Base-by-base conservation (phyloP, 2,329 filamentous ascomycete species). In the Fusarium denticulatum region DNA sequence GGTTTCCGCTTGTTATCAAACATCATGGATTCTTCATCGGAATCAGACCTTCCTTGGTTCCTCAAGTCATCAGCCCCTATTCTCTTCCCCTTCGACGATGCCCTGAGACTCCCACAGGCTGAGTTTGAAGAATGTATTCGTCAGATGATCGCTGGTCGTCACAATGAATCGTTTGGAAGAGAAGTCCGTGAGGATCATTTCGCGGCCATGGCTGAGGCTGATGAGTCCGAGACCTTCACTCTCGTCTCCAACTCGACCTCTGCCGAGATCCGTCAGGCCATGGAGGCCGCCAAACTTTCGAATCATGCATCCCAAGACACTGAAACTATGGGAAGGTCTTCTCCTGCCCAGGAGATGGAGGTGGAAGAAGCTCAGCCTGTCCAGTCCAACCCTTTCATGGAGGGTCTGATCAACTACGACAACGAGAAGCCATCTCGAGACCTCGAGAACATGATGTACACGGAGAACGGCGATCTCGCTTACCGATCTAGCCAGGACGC, bases 381-480 rank as follows among this genome's bases (percentile, higher is more conserved):
- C 26, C 47, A 60, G 32, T 68, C 60, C 3, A 60, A 81, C 46
- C 78, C 81, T 15, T 84, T 84, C 70, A 81, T 85, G 77, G 64
- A 80, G 6, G 80, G 78, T 20, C 76, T 85, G 3, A 42, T 79
- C 32, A 74, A 71, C n/a, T 63, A 77, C n/a, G 47, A 36, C 15
- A 68, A 71, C 7, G 47, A 73, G 9, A 53, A 72, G 7, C 34
- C 52, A 37, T 40, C 64, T 20, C 61, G 42, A 6, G 59, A 79
- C 37, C 76, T 80, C 50, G 77, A 83, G 5, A 85, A 85, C 76
- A 85, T 84, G 78, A 86, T 86, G 79, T 74, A 84, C n/a, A 91
- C 88, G 0, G 83, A 87, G 39, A 90, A 90, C 64, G 74, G 64
- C 7, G 88, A 88, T 66, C 74, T 88, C 5, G 84, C 88, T 11